Base-by-base conservation (phyloP, 202 grass and related monocot genomes). In the Schoenoplectus tabernaemontani region DNA sequence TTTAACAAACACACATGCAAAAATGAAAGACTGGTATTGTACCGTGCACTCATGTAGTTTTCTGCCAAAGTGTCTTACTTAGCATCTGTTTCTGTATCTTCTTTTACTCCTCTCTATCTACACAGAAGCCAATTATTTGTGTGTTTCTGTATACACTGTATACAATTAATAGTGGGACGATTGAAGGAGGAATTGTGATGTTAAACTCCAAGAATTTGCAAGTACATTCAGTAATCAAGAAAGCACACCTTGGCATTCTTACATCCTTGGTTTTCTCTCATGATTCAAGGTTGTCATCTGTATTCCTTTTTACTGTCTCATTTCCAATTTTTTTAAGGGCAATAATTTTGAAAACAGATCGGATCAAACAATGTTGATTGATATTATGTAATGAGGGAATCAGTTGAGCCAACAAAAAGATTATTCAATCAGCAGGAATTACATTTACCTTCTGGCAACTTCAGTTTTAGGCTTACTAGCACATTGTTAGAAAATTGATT, bases 211-310 rank as follows among this genome's bases (percentile, higher is more conserved):
- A 82, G 81, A 61, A 91, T 57, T 88, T 93, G 87, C 83, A 62
- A 22, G 80, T 86, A 36, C 82, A 89, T 77, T n/a, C 85, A 50
- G 87, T 64, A 65, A 90, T 99, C 75, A 96, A 96, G 81, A 95
- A 91, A 82, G 96, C 96, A 30, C 92, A 99, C 84, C 86, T 99
- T 82, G 96, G 96, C 68, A 69, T 91, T 84, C 77, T 96, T 50
- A 99, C 96, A 22, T 80, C 88, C 9, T 67, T 96, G 42, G 57
- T 79, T 43, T 96, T 99, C 82, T 91, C 86, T 23, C 83, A 89
- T 36, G 88, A 96, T 89, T 99, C 92, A 60, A 88, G 90, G 96
- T 96, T 36, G 82, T 59, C 80, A 67, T 73, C 9, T 73, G 3
- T 70, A 61, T 53, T 53, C 16, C 37, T 4, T 58, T 7, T 77